Evolutionary conservation across 768 basidiomycete genomes (phyloP), one percentile per base, ranked within the genome.

Genomic region (Boletus huronensis): DNA sequence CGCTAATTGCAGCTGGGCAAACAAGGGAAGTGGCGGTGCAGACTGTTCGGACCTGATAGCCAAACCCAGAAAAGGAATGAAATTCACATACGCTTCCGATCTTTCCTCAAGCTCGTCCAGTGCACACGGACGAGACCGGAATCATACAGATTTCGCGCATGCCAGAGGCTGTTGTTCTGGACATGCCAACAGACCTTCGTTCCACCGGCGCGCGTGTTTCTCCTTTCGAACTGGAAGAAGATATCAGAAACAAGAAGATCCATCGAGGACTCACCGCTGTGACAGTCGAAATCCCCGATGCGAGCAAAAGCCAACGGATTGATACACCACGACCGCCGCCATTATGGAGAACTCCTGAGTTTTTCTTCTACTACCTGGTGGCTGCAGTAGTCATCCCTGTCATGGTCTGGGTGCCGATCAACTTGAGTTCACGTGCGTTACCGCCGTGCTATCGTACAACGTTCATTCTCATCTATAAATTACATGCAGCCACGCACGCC

Each of bases 311-410:
- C n/a, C 55, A 52, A 10, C 67, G 67, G 11, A 54, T 62, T 19
- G 69, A 68, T 48, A 51, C 60, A 25, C 56, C 58, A 32, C 57
- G 64, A 23, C 69, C 74, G 3, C 75, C 76, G 3, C 62, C 88
- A 23, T 74, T 90, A 72, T 98, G 95, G 96, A 74, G 69, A 40
- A 88, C 90, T 0, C 68, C 74, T 10, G 97, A 98, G 67, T 98
- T 96, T 73, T 75, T 81, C 58, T 61, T 87, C 38, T 98, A 98
- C 70, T 84, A 76, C 57, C 57, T 83, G 31, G 75, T 85, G 2
- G 81, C 84, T 13, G 65, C 75, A 14, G 48, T 86, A 21, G 84
- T 80, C 7, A 70, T 98, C 29, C 85, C 88, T 3, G 60, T 83
- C 50, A 89, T 98, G 88, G 73, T 79, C 5, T 90, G 84, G 81